Conservation (phyloP, 805 yeast species). For the Hanseniaspora nectarophila region DNA sequence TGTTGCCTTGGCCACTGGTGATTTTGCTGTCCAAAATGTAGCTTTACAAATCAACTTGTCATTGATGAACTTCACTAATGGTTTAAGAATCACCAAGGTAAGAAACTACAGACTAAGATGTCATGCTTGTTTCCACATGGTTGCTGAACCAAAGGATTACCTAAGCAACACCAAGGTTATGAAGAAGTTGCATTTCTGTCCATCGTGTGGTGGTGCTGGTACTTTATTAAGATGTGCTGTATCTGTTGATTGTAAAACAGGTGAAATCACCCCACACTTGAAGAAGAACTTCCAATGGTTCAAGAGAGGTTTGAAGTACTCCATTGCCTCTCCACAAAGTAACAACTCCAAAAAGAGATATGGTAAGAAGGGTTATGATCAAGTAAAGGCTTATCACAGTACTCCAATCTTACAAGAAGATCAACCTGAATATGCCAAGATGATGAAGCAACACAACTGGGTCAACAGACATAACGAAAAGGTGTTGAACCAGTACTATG, state of each 20-base stretch:
- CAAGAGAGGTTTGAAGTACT: constrained; percentile 70
- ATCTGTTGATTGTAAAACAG: constrained; percentile 64
- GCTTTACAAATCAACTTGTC: constrained; percentile 81
- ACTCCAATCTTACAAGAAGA: constrained; percentile 74
- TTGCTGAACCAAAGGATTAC: constrained; percentile 61
- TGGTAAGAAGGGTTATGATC: constrained; percentile 68
- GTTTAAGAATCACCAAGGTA: constrained; percentile 71
- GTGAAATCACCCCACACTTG: constrained; percentile 74
- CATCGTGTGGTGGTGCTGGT: constrained; percentile 80
- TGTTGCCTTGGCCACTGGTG: constrained; percentile 86
- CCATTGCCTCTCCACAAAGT: constrained; percentile 78
- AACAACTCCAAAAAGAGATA: constrained; percentile 55
- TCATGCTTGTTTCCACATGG: constrained; percentile 85
- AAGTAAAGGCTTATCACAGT: constrained; percentile 33
- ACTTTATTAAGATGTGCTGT: constrained; percentile 86
- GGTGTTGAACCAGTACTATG: constrained; percentile 74
- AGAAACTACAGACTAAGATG: constrained; percentile 91
- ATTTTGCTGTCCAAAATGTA: constrained; percentile 95
- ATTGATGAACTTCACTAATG: constrained; percentile 72
- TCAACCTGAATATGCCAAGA: constrained; percentile 84
- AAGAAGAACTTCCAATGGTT: constrained; percentile 91
- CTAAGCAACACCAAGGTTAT: constrained; percentile 8
- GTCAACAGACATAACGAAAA: constrained; percentile 76
- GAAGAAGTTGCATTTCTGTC: constrained; percentile 76
- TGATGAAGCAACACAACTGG: constrained; percentile 81